Conservation (phyloP, 768 basidiomycete species). For the Tricholoma sp. region DNA sequence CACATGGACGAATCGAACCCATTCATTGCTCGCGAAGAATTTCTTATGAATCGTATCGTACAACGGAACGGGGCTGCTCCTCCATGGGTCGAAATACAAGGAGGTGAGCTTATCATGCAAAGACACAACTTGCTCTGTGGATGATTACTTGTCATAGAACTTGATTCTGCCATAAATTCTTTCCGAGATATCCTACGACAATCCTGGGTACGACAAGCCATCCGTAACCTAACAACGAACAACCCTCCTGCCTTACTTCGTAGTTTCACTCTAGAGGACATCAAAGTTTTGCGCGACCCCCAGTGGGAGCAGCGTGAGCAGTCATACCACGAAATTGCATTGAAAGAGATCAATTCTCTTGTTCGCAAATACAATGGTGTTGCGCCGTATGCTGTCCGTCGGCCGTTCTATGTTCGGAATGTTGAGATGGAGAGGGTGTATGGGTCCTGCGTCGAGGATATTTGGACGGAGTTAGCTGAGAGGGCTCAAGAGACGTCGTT, state of each 20-base stretch:
- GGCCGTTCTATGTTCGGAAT: constrained; percentile 51
- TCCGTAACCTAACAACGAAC: constrained; percentile 52
- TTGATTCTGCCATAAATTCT: constrained; percentile 54
- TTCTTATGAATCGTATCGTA: constrained; percentile 82
- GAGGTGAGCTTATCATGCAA: constrained; percentile 35
- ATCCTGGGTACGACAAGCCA: constrained; percentile 72
- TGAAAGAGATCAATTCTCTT: constrained; percentile 68
- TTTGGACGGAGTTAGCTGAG: constrained; percentile 36
- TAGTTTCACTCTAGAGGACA: constrained; percentile 27
- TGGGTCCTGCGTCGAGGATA: constrained; percentile 45
- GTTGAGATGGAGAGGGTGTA: constrained; percentile 56
- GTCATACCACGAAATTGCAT: constrained; percentile 61
- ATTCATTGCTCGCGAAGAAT: constrained; percentile 71
- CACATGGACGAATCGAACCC: constrained; percentile 42
- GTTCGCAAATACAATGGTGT: constrained; percentile 77
- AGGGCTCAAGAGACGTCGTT: constrained; percentile 14
- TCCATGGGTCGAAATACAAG: constrained; percentile 83
- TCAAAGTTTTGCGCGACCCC: constrained; percentile 48
- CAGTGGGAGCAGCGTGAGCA: constrained; percentile 69
- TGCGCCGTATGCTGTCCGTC: constrained; percentile 75
- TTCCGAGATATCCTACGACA: constrained; percentile 64
- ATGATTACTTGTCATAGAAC: constrained; percentile 34
- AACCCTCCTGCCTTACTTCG: constrained; percentile 35
- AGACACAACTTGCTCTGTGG: neutral
- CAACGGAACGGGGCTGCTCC: constrained; percentile 79